A percentile compares a stretch with the other conserved stretches of the same genome.
phyloP scores from a whole-genome alignment of 805 yeast species.

The Saccharomycopsis capsularis region DNA sequence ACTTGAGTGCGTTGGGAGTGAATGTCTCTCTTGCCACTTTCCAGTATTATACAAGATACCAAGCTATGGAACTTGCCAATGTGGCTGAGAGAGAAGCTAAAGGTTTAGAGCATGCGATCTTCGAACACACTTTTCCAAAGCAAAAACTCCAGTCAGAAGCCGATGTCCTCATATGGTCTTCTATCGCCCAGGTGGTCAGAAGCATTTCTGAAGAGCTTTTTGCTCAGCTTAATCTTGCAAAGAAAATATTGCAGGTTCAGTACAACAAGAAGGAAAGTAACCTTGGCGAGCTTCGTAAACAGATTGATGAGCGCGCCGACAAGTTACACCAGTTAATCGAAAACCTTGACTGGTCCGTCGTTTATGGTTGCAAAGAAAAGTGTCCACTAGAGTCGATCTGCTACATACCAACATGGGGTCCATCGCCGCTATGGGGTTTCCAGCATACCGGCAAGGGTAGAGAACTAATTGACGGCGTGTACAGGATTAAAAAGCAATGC shows the following conservation, averaged over 20 bases:
- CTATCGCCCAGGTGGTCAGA: slow-evolving; percentile 36
- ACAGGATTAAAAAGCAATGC: slow-evolving; percentile 10
- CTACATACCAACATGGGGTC: slow-evolving; percentile 57
- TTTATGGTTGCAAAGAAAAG: slow-evolving; percentile 34
- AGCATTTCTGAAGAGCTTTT: slow-evolving; percentile 34
- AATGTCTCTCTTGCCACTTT: slow-evolving; percentile 37
- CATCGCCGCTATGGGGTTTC: slow-evolving; percentile 38
- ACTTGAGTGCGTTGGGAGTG: slow-evolving; percentile 25
- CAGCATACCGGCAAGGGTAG: neutral
- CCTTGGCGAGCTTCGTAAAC: slow-evolving; percentile 21
- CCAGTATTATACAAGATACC: slow-evolving; percentile 40
- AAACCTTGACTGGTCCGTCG: slow-evolving; percentile 36
- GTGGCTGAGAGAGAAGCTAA: slow-evolving; percentile 21
- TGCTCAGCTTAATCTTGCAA: slow-evolving; percentile 31
- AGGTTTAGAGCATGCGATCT: slow-evolving; percentile 34
- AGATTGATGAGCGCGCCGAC: slow-evolving; percentile 16
- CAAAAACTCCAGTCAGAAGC: slow-evolving; percentile 32
- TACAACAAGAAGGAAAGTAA: slow-evolving; percentile 21
- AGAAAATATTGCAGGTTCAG: slow-evolving; percentile 24
- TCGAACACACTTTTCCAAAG: slow-evolving; percentile 42
- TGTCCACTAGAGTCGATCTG: slow-evolving; percentile 47
- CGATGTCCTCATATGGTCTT: slow-evolving; percentile 45
- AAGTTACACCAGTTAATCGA: slow-evolving; percentile 25
- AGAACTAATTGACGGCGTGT: slow-evolving; percentile 5
- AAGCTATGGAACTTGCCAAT: slow-evolving; percentile 21